Percentiles rank a stretch among this genome's conserved stretches.
Evolutionary conservation across 495 filamentous ascomycete species (phyloP).

Genomic region (Lepraria neglecta): DNA sequence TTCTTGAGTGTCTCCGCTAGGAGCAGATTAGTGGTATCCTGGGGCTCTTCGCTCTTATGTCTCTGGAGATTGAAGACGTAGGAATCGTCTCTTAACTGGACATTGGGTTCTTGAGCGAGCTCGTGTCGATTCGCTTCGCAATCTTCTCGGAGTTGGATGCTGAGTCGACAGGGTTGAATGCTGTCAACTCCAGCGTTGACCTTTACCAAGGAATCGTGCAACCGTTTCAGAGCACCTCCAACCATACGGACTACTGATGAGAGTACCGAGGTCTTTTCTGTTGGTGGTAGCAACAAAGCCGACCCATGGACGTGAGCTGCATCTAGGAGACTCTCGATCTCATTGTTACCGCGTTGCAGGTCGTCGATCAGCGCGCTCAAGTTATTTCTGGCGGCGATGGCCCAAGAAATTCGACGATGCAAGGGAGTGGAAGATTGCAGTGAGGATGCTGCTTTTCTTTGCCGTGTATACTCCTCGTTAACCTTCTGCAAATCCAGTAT

Average conservation of each 20-base stretch:
- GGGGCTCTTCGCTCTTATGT: background rate
- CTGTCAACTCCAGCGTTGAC: background rate
- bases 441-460: background rate
- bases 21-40: background rate
- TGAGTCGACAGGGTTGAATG: background rate
- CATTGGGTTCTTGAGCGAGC: background rate
- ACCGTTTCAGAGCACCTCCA: background rate
- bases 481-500: background rate
- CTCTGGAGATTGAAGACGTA: background rate
- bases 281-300: background rate
- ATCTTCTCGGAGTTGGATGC: background rate
- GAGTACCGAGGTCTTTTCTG: background rate
- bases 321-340: background rate
- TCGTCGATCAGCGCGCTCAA: background rate
- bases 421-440: background rate
- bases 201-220: background rate
- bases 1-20: background rate
- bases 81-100: background rate
- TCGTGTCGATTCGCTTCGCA: background rate
- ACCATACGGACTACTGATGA: background rate
- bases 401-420: background rate
- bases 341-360: background rate
- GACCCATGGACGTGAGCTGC: background rate
- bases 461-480: background rate
- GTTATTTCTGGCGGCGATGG: background rate